Evolutionary conservation across 2,329 filamentous ascomycete genomes (phyloP), one percentile per base, ranked within the genome.

Genomic region (Hypoxylon sp.): DNA sequence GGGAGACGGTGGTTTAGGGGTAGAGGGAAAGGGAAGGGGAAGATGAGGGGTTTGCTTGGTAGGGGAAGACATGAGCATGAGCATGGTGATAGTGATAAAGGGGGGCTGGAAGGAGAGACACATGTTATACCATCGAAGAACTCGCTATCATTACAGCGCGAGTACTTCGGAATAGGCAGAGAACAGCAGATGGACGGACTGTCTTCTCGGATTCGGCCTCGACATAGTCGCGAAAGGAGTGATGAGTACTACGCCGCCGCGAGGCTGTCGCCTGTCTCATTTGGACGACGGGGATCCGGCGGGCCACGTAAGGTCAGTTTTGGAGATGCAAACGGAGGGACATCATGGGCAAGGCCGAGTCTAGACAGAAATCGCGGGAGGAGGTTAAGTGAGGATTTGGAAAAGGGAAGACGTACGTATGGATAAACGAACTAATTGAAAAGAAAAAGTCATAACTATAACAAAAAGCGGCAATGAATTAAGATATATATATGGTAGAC

Each of bases 241-340:
- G 57, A 43, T 30, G 68, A 71, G 10, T 57, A 60, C 53, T 60
- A 63, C 19, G 65, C 57, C 14, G 36, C 65, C 2, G 50, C 68
- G 2, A 23, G 65, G 48, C 38, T 71, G 1, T 71, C 68, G 30
- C 68, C 68, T 11, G 55, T 53, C 11, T 68, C 68, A 4, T 56
- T 56, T 13, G 65, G 51, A n/a, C 56, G 48, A 1, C 50, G 58
- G 34, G 52, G 49, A 4, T 52, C 65, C 11, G 46, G 38, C 28
- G 59, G 60, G 3, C 32, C 59, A 17, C 34, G 63, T 13, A 67
- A 63, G 30, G 41, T 71, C 3, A 71, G 68, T 36, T 71, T 71
- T 10, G 60, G 68, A 2, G 51, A 48, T 46, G 60, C 21, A 34
- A 62, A 60, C 17, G 68, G 41, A 4, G 41, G 41, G 17, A 28